phyloP scores from a whole-genome alignment of 2,329 filamentous ascomycete species.

The Cryphonectria radicalis region DNA sequence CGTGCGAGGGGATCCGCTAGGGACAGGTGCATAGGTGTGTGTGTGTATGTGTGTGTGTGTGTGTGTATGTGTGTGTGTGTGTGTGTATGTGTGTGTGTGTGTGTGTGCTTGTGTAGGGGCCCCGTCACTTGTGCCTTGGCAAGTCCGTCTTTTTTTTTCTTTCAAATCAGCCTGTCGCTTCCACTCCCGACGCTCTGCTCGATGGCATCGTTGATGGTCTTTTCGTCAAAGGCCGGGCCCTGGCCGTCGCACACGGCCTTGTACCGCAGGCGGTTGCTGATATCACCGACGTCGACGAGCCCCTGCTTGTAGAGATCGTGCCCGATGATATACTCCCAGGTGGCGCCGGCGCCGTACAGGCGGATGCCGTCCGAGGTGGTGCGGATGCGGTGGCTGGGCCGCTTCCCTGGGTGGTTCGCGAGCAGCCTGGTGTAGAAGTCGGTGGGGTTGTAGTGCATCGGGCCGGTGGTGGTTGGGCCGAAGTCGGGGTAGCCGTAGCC shows the following conservation, averaged over 20 bases:
- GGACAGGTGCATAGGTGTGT: no score
- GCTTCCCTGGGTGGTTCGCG: slow-evolving; percentile 64
- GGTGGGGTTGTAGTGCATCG: slow-evolving; percentile 71
- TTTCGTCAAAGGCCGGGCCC: slow-evolving; percentile 85
- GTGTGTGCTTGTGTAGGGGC: no score
- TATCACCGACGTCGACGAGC: slow-evolving; percentile 78
- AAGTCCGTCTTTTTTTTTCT: no score
- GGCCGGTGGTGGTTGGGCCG: slow-evolving; percentile 62
- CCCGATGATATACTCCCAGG: slow-evolving; percentile 87
- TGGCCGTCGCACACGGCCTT: slow-evolving; percentile 83
- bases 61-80: no score
- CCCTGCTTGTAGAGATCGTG: slow-evolving; percentile 79
- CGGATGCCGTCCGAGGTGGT: slow-evolving; percentile 68
- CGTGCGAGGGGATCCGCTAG: no score
- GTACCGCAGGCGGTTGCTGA: slow-evolving; percentile 78
- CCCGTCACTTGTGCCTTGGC: not conserved
- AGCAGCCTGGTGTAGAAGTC: slow-evolving; percentile 72
- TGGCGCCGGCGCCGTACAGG: slow-evolving; percentile 74
- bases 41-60: no score
- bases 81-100: no score
- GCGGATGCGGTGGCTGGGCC: slow-evolving; percentile 70
- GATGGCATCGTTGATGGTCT: slow-evolving; percentile 73
- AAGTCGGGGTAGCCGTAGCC: slow-evolving; percentile 44
- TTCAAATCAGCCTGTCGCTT: slow-evolving; percentile 71
- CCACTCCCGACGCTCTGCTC: slow-evolving; percentile 76